Base-by-base conservation (phyloP, 176 grass and related monocot species). In the Ensete ventricosum region DNA sequence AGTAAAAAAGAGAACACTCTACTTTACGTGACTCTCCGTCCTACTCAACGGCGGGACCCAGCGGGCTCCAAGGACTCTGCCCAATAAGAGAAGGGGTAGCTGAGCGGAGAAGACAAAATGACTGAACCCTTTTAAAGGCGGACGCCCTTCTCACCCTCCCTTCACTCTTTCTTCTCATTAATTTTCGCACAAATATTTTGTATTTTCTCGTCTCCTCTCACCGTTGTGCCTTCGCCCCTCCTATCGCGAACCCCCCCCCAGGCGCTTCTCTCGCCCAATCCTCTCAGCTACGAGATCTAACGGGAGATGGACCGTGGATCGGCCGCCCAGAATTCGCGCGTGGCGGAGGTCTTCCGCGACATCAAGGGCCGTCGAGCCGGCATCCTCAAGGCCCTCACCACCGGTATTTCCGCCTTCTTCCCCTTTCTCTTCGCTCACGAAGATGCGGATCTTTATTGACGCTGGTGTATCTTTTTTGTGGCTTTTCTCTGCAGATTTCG, bases 61-160 rank as follows among this genome's bases (percentile, higher is more conserved):
- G 34, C 5, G 34, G 34, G 34, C 0, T 0, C 4, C 34, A 0
- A 4, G 6, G 34, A 6, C 0, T 0, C 0, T 0, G 0, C 34
- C 0, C 34, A 43, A 43, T 43, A 0, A 43, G 34, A 43, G 34
- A 5, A 43, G 4, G 34, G 34, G 34, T 43, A 43, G 34, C 5
- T 6, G 34, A 43, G 4, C 34, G 34, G 34, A 43, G 34, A 3
- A 6, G 34, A 43, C 4, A 0, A 43, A 0, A 6, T 43, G 34
- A 43, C 4, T 6, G 34, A 43, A 6, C 4, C 34, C 34, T 3
- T 43, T 43, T 43, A 43, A 43, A 6, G 5, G 4, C 34, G 4
- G 34, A 43, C 34, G 34, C 34, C 11, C 12, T 34, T 34, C 26
- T 9, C 17, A 67, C 13, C 34, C 34, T 14, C 13, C 34, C 34